Conservation (phyloP, 305 asterid species). For the Fraxinus ornus region DNA sequence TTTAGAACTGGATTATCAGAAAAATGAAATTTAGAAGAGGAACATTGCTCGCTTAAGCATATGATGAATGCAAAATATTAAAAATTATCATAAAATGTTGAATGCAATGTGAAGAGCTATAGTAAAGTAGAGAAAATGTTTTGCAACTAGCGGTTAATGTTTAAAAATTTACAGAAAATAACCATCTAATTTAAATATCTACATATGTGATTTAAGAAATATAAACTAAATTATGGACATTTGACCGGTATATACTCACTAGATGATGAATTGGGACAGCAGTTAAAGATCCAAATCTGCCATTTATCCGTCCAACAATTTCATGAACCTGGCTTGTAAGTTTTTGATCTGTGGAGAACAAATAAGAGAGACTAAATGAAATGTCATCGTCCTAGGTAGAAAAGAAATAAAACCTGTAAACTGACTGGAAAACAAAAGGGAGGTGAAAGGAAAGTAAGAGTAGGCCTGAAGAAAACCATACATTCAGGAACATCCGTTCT, state of each 20-base stretch:
- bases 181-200: background rate
- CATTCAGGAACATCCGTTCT: conserved; percentile 97
- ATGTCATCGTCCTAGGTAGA: background rate
- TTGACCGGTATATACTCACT: conserved; percentile 49
- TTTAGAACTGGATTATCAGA: background rate
- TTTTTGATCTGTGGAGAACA: conserved; percentile 64
- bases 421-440: background rate
- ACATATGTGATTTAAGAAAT: conserved; percentile 19
- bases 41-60: conserved; percentile 9
- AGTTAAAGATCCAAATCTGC: conserved; percentile 78
- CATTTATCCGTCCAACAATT: conserved; percentile 95
- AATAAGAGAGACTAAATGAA: conserved; percentile 23
- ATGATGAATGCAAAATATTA: background rate
- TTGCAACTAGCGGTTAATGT: background rate
- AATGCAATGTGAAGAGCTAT: background rate
- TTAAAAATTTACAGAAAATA: background rate
- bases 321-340: conserved; percentile 97
- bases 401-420: background rate
- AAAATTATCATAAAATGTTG: background rate
- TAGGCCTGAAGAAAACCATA: conserved; percentile 40
- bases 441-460: conserved; percentile 9
- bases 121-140: background rate
- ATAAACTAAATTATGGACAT: conserved; percentile 11
- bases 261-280: conserved; percentile 93
- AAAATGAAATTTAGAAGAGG: conserved; percentile 1